A percentile compares a stretch with the other conserved stretches of the same genome.
These are phyloP conservation scores for Rhynchospora breviuscula DNA, from an alignment of 176 grass and related monocot species.

Conservation along the genomic window DNA sequence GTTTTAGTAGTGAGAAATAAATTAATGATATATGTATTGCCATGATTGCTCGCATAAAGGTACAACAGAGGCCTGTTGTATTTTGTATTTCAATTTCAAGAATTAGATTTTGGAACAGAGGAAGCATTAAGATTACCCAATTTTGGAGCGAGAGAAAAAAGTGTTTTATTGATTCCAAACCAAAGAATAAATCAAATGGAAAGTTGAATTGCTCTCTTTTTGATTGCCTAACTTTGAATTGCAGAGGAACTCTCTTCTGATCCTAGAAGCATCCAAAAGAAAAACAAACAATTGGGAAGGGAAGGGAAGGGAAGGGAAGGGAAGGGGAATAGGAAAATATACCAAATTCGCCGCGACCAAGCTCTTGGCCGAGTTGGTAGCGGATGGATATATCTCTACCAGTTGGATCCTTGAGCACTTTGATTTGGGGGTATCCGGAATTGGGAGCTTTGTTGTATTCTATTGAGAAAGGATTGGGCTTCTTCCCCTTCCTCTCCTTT, in stretches of 20 bases:
- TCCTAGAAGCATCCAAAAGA: neutral
- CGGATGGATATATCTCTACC: constrained; percentile 52
- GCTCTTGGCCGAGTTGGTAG: constrained; percentile 74
- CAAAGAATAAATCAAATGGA: neutral
- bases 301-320: too few relatives aligned
- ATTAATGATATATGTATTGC: too few relatives aligned
- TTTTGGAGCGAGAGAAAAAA: neutral
- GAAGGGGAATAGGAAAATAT: neutral
- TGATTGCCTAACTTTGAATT: too few relatives aligned
- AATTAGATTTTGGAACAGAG: neutral
- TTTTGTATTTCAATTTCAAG: neutral
- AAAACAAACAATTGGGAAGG: neutral
- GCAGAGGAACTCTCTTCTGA: too few relatives aligned
- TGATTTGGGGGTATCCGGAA: constrained; percentile 17
- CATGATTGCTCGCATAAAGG: neutral
- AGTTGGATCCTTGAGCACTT: constrained; percentile 45
- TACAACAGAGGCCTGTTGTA: neutral
- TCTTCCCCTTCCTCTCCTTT: constrained; percentile 53
- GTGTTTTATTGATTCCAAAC: neutral
- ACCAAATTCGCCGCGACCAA: constrained; percentile 85
- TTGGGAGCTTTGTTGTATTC: constrained; percentile 62
- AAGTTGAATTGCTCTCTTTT: neutral
- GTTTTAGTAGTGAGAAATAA: too few relatives aligned
- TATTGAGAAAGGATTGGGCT: constrained; percentile 71
- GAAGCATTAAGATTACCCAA: neutral